phyloP scores from a whole-genome alignment of 495 filamentous ascomycete genomes.

The Pyronema domesticum region DNA sequence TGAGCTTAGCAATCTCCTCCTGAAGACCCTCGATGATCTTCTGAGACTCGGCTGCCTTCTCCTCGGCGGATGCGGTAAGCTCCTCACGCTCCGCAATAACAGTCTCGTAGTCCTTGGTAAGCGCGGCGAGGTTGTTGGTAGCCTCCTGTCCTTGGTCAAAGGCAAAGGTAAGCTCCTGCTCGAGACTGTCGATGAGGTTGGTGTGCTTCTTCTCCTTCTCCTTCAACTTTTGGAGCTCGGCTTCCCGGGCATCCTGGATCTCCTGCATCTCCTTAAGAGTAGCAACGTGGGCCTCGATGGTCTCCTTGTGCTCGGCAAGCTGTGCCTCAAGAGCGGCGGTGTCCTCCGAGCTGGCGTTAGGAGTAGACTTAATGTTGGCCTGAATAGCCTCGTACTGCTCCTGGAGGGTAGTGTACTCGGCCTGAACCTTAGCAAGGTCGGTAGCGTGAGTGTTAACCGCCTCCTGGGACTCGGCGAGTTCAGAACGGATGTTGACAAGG shows the following conservation, averaged over 20 bases:
- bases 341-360: slow-evolving; percentile 33
- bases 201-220: slow-evolving; percentile 67
- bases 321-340: slow-evolving; percentile 49
- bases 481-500: slow-evolving; percentile 12
- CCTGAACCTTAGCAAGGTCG: slow-evolving; percentile 31
- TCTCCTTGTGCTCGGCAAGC: slow-evolving; percentile 53
- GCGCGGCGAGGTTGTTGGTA: slow-evolving; percentile 56
- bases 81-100: slow-evolving; percentile 50
- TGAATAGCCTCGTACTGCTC: slow-evolving; percentile 35
- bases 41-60: slow-evolving; percentile 37
- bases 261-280: slow-evolving; percentile 29
- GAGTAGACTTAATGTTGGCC: slow-evolving; percentile 1
- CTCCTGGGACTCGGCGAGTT: slow-evolving; percentile 21
- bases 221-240: slow-evolving; percentile 39
- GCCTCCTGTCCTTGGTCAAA: slow-evolving; percentile 76
- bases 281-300: slow-evolving; percentile 42
- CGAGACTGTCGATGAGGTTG: slow-evolving; percentile 80
- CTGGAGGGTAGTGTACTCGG: slow-evolving; percentile 36
- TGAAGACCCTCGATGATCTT: slow-evolving; percentile 39
- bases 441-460: slow-evolving; percentile 23
- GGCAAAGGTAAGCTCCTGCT: slow-evolving; percentile 87
- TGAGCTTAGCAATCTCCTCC: slow-evolving; percentile 44
- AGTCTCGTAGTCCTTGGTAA: slow-evolving; percentile 36
- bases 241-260: slow-evolving; percentile 15
- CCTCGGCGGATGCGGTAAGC: slow-evolving; percentile 39